Evolutionary conservation across 345 rosid genomes (phyloP).

Genomic region (Sapria himalayana): DNA sequence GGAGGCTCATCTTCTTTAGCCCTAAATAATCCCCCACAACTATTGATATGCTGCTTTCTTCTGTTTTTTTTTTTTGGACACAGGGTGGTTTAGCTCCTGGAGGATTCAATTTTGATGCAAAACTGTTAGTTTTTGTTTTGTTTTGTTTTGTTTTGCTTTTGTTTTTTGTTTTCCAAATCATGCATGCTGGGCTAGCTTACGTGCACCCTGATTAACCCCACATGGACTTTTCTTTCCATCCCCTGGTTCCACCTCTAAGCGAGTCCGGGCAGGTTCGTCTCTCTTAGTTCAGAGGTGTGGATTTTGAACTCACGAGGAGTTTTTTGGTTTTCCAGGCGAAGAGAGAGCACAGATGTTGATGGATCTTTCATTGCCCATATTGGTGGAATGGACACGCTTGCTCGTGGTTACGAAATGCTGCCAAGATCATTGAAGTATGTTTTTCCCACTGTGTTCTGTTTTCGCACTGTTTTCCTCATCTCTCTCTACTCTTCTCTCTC

Average conservation of each 20-base stretch:
- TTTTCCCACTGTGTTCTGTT: background rate
- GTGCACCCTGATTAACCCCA: background rate
- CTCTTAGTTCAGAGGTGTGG: background rate
- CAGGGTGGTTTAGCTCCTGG: slow-evolving; percentile 94
- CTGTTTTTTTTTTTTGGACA: slow-evolving; percentile 6
- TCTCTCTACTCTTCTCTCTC: no score
- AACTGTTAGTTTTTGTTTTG: slow-evolving; percentile 28
- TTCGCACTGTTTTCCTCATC: background rate
- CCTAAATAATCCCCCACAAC: no score
- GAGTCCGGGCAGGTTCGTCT: background rate
- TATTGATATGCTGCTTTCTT: no score
- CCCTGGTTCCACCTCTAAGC: background rate
- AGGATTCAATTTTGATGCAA: slow-evolving; percentile 94
- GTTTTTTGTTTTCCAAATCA: background rate
- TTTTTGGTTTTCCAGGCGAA: slow-evolving; percentile 28
- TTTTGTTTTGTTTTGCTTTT: background rate
- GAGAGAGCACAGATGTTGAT: slow-evolving; percentile 92
- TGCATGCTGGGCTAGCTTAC: background rate
- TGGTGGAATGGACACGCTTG: slow-evolving; percentile 82
- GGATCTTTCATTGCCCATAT: slow-evolving; percentile 80
- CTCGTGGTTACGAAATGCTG: slow-evolving; percentile 83
- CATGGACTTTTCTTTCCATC: background rate
- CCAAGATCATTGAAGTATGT: slow-evolving; percentile 53
- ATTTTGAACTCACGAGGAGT: background rate
- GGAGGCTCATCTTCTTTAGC: no score